A percentile compares a stretch with the other conserved stretches of the same genome.
phyloP scores from a whole-genome alignment of 495 filamentous ascomycete genomes.

The Durotheca rogersii region DNA sequence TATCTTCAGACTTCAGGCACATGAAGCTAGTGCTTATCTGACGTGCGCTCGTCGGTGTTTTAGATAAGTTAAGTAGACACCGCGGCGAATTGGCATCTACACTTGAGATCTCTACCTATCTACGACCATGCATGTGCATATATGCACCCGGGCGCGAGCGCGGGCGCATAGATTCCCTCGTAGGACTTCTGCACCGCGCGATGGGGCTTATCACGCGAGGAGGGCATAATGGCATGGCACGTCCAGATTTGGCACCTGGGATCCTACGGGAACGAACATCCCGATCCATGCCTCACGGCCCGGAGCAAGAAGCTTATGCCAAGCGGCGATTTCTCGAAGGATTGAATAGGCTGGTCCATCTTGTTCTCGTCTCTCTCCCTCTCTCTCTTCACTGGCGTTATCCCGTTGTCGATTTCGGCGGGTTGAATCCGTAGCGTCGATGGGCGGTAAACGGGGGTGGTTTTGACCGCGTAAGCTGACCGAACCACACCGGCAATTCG shows the following conservation, averaged over 20 bases:
- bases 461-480: background rate
- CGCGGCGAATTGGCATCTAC: too few species aligned
- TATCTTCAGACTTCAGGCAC: constrained; percentile 12
- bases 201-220: constrained; percentile 11
- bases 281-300: constrained; percentile 3
- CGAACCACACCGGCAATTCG: background rate
- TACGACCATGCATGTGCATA: constrained; percentile 1
- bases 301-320: background rate
- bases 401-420: too few species aligned
- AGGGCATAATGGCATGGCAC: constrained; percentile 10
- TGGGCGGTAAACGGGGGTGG: too few species aligned
- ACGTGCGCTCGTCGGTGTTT: constrained; percentile 11
- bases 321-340: background rate
- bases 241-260: constrained; percentile 6
- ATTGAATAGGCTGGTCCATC: too few species aligned
- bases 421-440: too few species aligned
- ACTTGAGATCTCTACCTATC: too few species aligned
- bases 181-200: constrained; percentile 18
- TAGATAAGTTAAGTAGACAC: constrained; percentile 23
- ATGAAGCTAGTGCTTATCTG: constrained; percentile 10
- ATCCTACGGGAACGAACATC: constrained; percentile 17
- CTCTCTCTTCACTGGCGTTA: too few species aligned
- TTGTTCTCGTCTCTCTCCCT: too few species aligned
- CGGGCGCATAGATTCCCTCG: constrained; percentile 7
- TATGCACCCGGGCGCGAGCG: too few species aligned